phyloP scores from a whole-genome alignment of 305 asterid genomes.

The Fraxinus sp. region DNA sequence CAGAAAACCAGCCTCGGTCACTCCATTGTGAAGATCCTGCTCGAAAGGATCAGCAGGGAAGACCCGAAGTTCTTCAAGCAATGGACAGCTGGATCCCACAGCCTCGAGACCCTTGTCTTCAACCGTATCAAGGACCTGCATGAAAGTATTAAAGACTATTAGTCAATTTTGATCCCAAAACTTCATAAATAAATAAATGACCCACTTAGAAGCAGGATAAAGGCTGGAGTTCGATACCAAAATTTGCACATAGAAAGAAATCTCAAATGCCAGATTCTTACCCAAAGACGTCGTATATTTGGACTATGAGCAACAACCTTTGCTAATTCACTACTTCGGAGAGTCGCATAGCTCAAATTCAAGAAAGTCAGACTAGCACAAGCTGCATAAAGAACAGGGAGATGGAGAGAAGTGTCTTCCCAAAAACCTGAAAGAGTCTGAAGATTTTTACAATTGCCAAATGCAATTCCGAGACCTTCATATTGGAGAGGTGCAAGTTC shows the following conservation, averaged over 20 bases:
- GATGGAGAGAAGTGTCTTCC: constrained; percentile 42
- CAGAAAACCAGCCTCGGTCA: constrained; percentile 36
- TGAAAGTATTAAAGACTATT: neutral
- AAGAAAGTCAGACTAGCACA: constrained; percentile 51
- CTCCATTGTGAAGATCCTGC: constrained; percentile 19
- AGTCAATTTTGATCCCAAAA: neutral
- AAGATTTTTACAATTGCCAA: constrained; percentile 43
- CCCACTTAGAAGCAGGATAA: neutral
- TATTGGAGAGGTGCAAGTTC: constrained; percentile 38
- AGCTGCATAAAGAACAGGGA: constrained; percentile 52
- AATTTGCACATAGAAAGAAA: neutral
- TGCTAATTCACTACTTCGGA: constrained; percentile 44
- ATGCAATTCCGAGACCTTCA: constrained; percentile 35
- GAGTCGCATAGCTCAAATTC: constrained; percentile 51
- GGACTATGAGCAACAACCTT: constrained; percentile 51
- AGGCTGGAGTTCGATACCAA: neutral
- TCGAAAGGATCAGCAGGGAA: constrained; percentile 35
- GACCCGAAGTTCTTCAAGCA: constrained; percentile 39
- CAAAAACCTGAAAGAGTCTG: constrained; percentile 53
- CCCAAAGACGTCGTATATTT: constrained; percentile 69
- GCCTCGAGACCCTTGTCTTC: constrained; percentile 42
- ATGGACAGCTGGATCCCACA: constrained; percentile 33
- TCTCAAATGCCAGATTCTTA: constrained; percentile 28
- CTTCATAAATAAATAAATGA: neutral
- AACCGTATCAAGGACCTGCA: constrained; percentile 34